These are phyloP conservation scores for Blastobotrys parvus DNA, from an alignment of 805 yeast genomes.

Conservation along the genomic window DNA sequence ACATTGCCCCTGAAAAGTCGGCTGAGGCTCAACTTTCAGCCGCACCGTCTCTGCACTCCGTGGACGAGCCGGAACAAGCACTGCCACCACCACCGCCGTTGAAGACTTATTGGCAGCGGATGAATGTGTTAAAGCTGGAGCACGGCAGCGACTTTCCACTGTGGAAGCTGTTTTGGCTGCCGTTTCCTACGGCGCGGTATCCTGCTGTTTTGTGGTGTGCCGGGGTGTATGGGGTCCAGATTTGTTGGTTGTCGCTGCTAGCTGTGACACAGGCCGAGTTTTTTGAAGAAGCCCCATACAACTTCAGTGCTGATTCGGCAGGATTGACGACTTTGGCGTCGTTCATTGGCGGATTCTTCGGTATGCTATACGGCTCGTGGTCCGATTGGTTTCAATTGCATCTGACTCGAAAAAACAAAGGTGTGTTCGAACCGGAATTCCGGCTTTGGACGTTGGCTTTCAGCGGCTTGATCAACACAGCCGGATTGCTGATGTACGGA, in stretches of 20 bases:
- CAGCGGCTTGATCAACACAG: slow-evolving; percentile 43
- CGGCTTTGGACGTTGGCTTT: slow-evolving; percentile 45
- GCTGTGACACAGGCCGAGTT: slow-evolving; percentile 42
- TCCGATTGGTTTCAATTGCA: slow-evolving; percentile 33
- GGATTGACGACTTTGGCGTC: slow-evolving; percentile 50
- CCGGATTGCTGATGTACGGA: slow-evolving; percentile 53
- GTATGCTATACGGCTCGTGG: slow-evolving; percentile 35
- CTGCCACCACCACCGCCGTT: not conserved
- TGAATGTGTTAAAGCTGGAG: slow-evolving; percentile 5
- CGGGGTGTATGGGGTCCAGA: slow-evolving; percentile 40
- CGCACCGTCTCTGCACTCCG: not conserved
- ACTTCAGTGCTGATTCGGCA: slow-evolving; percentile 37
- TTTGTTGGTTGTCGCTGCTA: slow-evolving; percentile 41
- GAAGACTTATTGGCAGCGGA: slow-evolving; percentile 7
- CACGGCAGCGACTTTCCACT: slow-evolving; percentile 4
- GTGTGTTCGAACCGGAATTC: slow-evolving; percentile 49
- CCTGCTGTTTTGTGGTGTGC: slow-evolving; percentile 57
- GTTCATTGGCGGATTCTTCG: slow-evolving; percentile 41
- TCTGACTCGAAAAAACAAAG: slow-evolving; percentile 40
- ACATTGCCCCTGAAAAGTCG: not conserved
- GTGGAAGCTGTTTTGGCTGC: slow-evolving; percentile 29
- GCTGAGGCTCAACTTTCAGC: not conserved
- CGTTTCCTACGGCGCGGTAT: slow-evolving; percentile 30
- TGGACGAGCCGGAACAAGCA: not conserved
- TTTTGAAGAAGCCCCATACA: slow-evolving; percentile 47